Conservation (phyloP, 495 filamentous ascomycete species). For the Neurospora sp. region DNA sequence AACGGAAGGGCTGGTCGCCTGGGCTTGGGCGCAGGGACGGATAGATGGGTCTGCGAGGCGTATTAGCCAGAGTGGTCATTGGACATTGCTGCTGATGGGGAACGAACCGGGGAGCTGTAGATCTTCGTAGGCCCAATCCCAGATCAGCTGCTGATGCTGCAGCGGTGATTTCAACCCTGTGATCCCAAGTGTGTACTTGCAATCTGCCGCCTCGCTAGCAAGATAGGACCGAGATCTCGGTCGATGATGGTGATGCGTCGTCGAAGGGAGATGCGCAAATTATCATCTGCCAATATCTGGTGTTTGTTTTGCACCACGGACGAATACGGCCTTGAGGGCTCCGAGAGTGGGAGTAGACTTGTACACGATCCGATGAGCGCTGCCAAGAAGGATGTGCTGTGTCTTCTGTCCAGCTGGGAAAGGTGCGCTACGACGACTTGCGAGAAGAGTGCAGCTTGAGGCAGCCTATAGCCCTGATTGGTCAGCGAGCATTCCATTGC, state of each 20-base stretch:
- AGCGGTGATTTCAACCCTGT: conserved; percentile 21
- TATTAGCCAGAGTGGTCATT: conserved; percentile 17
- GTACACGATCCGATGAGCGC: background rate
- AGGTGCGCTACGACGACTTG: conserved; percentile 1
- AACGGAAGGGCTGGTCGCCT: conserved; percentile 10
- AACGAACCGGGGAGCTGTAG: conserved; percentile 13
- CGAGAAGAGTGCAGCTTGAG: background rate
- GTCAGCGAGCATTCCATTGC: background rate
- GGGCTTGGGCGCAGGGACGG: conserved; percentile 4
- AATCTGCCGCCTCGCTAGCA: conserved; percentile 11
- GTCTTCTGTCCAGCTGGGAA: background rate
- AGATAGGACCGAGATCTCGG: conserved; percentile 18
- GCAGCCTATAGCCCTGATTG: conserved; percentile 7
- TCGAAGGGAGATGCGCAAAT: conserved; percentile 5
- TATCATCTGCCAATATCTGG: background rate
- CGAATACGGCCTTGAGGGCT: background rate
- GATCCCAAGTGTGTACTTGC: conserved; percentile 10
- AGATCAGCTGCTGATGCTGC: conserved; percentile 20
- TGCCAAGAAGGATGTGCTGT: background rate
- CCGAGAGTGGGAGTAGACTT: background rate
- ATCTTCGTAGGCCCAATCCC: conserved; percentile 20
- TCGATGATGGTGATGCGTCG: conserved; percentile 15
- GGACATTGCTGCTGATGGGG: conserved; percentile 10
- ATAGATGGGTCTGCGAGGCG: conserved; percentile 17
- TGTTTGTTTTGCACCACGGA: background rate